Base-by-base conservation (phyloP, 2,329 filamentous ascomycete genomes). In the Thelonectria olida region DNA sequence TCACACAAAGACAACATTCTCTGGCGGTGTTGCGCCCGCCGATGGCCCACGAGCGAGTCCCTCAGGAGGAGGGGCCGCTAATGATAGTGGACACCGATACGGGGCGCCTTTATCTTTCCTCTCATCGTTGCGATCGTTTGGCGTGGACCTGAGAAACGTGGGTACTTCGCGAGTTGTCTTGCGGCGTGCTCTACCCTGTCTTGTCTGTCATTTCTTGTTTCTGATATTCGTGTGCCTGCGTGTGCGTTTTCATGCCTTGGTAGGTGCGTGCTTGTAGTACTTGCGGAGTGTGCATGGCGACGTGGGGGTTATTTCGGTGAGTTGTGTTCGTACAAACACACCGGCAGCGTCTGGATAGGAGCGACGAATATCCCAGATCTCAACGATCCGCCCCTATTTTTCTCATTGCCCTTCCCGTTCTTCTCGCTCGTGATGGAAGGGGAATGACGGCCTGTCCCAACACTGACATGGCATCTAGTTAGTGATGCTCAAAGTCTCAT, bases 241-340 rank as follows among this genome's bases (percentile, higher is more conserved):
- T 23, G 20, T 47, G 55, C 49, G 41, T 53, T 47, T 58, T n/a
- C 39, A 27, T 39, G 34, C 28, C 55, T 58, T 38, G n/a, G 31
- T 45, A 39, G 44, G 42, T 54, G 54, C 44, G 38, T 42, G 47
- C 45, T 23, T 45, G 50, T 38, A 44, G 27, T 50, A 45, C 12
- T 20, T 55, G 55, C 22, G 39, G 41, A 49, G 31, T 44, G 44
- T 42, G 36, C 31, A 52, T 45, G n/a, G 47, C 38, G 17, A 47
- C 54, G 54, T 57, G 54, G 54, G 54, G 54, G 54, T 57, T 51
- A 12, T 57, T 54, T 58, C 54, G 58, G 54, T 48, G 54, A 50
- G 48, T 53, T 56, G 38, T 27, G 25, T 41, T 41, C n/a, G 42
- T 39, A 61, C n/a, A 45, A 31, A 8, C 52, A 57, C 58, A 53